Percentiles rank a stretch among this genome's conserved stretches.
Conservation (phyloP, 2,329 filamentous ascomycete species). For the Aureobasidium sp. region DNA sequence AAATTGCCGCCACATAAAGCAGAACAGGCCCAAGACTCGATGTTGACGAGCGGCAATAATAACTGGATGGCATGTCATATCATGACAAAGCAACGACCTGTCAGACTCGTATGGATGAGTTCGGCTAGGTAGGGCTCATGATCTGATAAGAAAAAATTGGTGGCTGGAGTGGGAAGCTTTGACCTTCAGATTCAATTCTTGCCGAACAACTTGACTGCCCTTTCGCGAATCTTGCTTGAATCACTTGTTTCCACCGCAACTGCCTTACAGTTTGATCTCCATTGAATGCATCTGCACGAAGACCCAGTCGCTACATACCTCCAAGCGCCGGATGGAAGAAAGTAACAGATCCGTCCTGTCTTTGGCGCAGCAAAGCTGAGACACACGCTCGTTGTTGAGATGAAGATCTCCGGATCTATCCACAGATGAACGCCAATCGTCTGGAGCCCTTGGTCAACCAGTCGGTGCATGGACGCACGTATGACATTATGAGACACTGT, state of each 20-base stretch:
- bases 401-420: conserved; percentile 10
- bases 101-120: background rate
- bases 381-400: background rate
- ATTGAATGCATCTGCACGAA: too few relatives aligned
- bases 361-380: background rate
- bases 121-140: background rate
- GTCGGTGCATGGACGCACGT: background rate
- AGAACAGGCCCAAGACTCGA: background rate
- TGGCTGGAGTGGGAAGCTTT: background rate
- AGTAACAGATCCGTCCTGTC: background rate
- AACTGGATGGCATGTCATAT: background rate
- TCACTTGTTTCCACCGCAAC: too few relatives aligned
- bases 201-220: background rate
- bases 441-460: background rate
- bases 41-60: background rate
- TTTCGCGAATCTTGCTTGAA: background rate
- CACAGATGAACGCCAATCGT: background rate
- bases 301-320: too few relatives aligned
- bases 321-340: too few relatives aligned
- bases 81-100: background rate
- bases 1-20: background rate
- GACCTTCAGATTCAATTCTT: background rate
- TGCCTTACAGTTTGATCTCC: background rate
- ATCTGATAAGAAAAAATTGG: background rate
- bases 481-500: background rate